Conservation (phyloP, 2,329 filamentous ascomycete species). For the Aspergillus sclerotialis region DNA sequence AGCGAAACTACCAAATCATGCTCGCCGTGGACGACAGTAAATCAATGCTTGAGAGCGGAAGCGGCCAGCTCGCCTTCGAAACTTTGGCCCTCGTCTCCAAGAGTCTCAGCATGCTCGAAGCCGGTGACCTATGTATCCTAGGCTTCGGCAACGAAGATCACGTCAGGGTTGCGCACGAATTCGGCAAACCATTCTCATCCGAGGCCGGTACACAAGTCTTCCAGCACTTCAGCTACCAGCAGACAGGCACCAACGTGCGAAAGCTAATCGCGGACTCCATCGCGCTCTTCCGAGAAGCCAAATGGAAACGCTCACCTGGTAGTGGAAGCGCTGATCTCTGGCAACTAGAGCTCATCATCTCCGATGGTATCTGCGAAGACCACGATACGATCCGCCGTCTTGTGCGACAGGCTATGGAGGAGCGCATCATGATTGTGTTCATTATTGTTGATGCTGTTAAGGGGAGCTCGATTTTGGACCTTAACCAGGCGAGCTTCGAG, state of each 20-base stretch:
- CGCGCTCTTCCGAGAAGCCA: conserved; percentile 70
- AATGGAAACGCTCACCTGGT: conserved; percentile 49
- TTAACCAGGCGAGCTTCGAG: conserved; percentile 80
- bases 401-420: conserved; percentile 80
- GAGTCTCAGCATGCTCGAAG: conserved; percentile 85
- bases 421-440: conserved; percentile 96
- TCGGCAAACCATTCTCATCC: conserved; percentile 71
- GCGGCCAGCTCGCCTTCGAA: conserved; percentile 78
- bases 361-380: conserved; percentile 86
- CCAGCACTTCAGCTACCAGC: conserved; percentile 75
- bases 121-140: conserved; percentile 83
- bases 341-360: conserved; percentile 91
- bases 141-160: conserved; percentile 70
- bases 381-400: conserved; percentile 77
- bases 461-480: conserved; percentile 63
- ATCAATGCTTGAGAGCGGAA: conserved; percentile 79
- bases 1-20: conserved; percentile 94
- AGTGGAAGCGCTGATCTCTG: conserved; percentile 67
- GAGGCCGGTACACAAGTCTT: conserved; percentile 79
- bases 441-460: conserved; percentile 75
- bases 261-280: conserved; percentile 72
- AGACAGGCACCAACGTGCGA: conserved; percentile 78
- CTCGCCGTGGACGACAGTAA: conserved; percentile 94
- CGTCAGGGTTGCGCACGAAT: conserved; percentile 78
- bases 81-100: conserved; percentile 88